phyloP scores from a whole-genome alignment of 179 eudicot species.

The Drosera spatulata region DNA sequence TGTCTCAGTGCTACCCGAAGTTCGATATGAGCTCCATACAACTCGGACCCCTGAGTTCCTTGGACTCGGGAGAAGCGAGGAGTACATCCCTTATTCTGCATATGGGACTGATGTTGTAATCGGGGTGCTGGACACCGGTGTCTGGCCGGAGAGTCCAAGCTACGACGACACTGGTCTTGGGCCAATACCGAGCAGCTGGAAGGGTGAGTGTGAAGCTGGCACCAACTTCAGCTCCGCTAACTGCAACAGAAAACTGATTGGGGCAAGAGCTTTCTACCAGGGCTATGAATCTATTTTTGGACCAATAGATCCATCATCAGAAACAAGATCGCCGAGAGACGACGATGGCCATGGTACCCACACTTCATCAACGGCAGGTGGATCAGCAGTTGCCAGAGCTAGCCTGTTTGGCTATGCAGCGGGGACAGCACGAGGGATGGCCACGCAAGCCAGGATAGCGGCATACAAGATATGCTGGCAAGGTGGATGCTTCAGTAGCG shows the following conservation, averaged over 20 bases:
- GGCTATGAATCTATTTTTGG: conserved; percentile 61
- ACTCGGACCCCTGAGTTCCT: conserved; percentile 73
- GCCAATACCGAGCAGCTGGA: conserved; percentile 61
- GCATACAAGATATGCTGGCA: conserved; percentile 74
- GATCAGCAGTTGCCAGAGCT: conserved; percentile 49
- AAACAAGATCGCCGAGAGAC: conserved; percentile 71
- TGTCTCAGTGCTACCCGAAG: conserved; percentile 44
- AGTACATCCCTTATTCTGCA: conserved; percentile 25
- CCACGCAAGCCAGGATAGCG: conserved; percentile 55
- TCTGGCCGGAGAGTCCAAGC: conserved; percentile 53
- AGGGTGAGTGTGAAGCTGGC: conserved; percentile 57
- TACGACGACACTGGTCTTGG: conserved; percentile 57
- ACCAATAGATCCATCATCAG: conserved; percentile 45
- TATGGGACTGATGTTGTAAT: conserved; percentile 40
- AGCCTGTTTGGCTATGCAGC: conserved; percentile 60
- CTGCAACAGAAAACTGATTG: conserved; percentile 68
- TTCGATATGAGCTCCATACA: conserved; percentile 60
- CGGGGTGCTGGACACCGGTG: conserved; percentile 52
- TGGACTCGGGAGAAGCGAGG: conserved; percentile 31
- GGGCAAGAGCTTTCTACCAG: conserved; percentile 59
- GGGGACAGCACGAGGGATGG: conserved; percentile 84
- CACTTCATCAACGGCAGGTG: conserved; percentile 70
- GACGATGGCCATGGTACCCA: conserved; percentile 91
- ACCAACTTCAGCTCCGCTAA: conserved; percentile 32
- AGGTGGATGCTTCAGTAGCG: conserved; percentile 67